Evolutionary conservation across 2,329 filamentous ascomycete genomes (phyloP), one percentile per base, ranked within the genome.

Genomic region (Torrubiella hemipterigena): DNA sequence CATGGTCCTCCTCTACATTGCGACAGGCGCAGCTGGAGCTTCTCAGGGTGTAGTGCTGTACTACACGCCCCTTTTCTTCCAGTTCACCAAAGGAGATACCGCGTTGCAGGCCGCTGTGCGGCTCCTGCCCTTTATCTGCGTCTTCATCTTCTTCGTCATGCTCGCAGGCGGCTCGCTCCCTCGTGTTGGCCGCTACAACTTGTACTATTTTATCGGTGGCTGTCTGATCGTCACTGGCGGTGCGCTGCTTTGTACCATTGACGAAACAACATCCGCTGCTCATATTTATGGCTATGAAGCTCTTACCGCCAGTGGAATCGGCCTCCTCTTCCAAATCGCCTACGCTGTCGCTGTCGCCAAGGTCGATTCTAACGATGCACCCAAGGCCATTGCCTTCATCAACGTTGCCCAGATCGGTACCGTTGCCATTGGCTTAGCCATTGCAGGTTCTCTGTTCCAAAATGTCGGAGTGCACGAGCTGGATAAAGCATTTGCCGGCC

Each of bases 321-420:
- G 40, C 5, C 27, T 41, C 7, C 35, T 31, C n/a, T 39, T 32
- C 20, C 36, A 39, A 14, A 34, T 38, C 2, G 25, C 36, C 22
- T 37, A 39, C 11, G 25, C 11, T 5, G 40, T 54, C 3, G 45
- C 43, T 14, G 40, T 42, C 2, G 27, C 50, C 10, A 44, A 39
- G 7, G 43, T 27, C 25, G n/a, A 27, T 4, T 16, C 25, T 4
- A 4, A 27, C 4, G 13, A 16, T 10, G 17, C 17, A 5, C 41
- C 41, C 29, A 30, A 40, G 28, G 40, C 35, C 17, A 41, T 50
- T 35, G 41, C 20, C 24, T 21, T 54, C 17, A 46, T 49, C 33
- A 54, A 52, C 28, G 25, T 52, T 11, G 31, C 36, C 14, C 47
- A 52, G 38, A n/a, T n/a, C n/a, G n/a, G n/a, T n/a, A n/a, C n/a